Evolutionary conservation across 495 filamentous ascomycete genomes (phyloP).

Genomic region (Eremomyces bilateralis): DNA sequence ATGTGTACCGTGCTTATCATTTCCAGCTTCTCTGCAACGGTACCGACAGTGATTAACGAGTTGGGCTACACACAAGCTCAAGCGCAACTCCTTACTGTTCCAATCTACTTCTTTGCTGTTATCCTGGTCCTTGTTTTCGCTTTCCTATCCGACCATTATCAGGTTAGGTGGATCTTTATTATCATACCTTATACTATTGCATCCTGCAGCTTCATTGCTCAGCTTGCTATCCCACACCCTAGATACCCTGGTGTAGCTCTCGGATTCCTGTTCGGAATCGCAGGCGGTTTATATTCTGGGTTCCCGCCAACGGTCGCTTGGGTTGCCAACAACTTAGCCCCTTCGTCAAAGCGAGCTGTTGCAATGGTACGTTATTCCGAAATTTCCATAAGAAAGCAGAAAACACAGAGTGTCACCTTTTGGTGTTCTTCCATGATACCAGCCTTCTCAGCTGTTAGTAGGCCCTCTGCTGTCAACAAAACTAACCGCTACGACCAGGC

Average conservation of each 20-base stretch:
- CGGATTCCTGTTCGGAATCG: conserved; percentile 15
- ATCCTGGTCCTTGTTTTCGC: conserved; percentile 26
- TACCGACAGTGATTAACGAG: conserved; percentile 33
- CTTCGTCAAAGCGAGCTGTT: conserved; percentile 40
- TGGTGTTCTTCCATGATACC: too few species aligned
- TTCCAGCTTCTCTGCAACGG: conserved; percentile 25
- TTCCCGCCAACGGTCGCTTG: conserved; percentile 32
- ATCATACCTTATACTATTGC: conserved; percentile 2
- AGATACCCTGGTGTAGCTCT: conserved; percentile 23
- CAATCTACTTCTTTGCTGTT: conserved; percentile 31
- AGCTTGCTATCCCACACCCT: conserved; percentile 17
- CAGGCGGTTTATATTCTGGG: conserved; percentile 26
- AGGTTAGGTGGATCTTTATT: background rate
- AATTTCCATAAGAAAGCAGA: too few species aligned
- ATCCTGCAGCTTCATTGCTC: background rate
- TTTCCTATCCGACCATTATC: conserved; percentile 27
- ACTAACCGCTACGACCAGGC: too few species aligned
- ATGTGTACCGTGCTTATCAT: conserved; percentile 29
- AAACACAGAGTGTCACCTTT: too few species aligned
- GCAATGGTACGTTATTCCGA: too few species aligned
- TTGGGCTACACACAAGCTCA: conserved; percentile 29
- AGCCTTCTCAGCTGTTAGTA: too few species aligned
- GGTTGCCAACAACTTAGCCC: conserved; percentile 35
- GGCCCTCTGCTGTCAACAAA: too few species aligned
- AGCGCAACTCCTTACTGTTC: conserved; percentile 33